Percentiles rank a stretch among this genome's conserved stretches.
These are phyloP conservation scores for Yarrowia porcina DNA, from an alignment of 805 yeast genomes.

Conservation along the genomic window DNA sequence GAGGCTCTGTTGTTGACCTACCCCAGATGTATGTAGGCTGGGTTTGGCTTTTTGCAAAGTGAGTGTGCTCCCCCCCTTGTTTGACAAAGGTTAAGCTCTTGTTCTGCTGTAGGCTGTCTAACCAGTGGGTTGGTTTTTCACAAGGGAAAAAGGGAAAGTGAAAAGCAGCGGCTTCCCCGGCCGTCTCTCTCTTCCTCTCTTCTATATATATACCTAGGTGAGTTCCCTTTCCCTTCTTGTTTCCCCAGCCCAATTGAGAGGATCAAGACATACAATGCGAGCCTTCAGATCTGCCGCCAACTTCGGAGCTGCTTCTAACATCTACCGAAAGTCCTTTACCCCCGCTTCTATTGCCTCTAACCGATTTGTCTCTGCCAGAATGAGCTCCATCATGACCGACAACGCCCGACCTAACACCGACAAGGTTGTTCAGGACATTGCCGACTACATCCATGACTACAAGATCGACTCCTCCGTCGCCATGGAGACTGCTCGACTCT, in stretches of 20 bases:
- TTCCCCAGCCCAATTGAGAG: constrained; percentile 22
- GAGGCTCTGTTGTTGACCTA: not conserved
- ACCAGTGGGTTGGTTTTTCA: not conserved
- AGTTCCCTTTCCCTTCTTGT: not conserved
- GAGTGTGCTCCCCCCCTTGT: too few species aligned
- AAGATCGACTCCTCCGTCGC: constrained; percentile 48
- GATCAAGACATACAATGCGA: constrained; percentile 23
- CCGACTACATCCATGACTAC: constrained; percentile 50
- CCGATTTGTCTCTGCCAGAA: constrained; percentile 27
- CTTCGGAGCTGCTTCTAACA: constrained; percentile 26
- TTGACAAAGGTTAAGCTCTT: not conserved
- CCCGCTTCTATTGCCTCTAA: constrained; percentile 26
- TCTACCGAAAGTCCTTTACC: constrained; percentile 26
- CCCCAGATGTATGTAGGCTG: not conserved
- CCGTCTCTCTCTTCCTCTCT: not conserved
- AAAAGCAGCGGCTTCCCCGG: not conserved
- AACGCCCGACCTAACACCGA: constrained; percentile 54
- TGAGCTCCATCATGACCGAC: constrained; percentile 34
- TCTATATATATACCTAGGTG: constrained; percentile 14
- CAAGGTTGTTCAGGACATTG: constrained; percentile 48
- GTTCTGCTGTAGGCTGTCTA: not conserved
- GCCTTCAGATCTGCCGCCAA: constrained; percentile 26
- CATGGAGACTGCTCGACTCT: constrained; percentile 52
- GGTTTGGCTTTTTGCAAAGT: not conserved
- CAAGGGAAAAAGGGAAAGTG: constrained; percentile 15